phyloP scores from a whole-genome alignment of 768 basidiomycete species.

The Porpolomopsis calyptriformis region DNA sequence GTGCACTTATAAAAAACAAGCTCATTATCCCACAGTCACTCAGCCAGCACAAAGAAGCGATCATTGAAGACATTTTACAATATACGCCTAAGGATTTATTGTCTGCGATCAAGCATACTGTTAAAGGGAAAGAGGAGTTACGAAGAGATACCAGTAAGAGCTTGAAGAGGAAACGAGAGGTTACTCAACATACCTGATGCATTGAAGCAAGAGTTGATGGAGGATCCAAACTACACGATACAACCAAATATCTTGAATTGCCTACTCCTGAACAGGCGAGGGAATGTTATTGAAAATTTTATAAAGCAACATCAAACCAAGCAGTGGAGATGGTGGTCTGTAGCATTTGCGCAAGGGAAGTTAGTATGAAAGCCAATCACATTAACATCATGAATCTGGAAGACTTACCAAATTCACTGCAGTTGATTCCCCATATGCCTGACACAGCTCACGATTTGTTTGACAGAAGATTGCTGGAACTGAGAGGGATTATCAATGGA shows the following conservation, averaged over 20 bases:
- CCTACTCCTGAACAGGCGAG: background rate
- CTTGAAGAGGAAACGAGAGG: too few species aligned
- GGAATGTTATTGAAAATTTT: constrained; percentile 5
- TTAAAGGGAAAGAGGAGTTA: background rate
- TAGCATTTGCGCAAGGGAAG: constrained; percentile 9
- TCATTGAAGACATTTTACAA: too few species aligned
- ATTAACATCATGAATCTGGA: background rate
- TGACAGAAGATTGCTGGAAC: background rate
- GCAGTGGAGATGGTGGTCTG: constrained; percentile 6
- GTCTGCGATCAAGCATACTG: too few species aligned
- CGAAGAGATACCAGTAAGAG: too few species aligned
- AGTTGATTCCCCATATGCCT: background rate
- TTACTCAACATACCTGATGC: background rate
- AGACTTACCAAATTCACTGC: background rate
- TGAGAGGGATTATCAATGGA: background rate
- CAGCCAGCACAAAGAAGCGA: too few species aligned
- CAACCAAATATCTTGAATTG: background rate
- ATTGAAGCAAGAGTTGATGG: background rate
- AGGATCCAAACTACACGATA: background rate
- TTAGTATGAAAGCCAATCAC: background rate
- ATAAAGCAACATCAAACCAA: constrained; percentile 5
- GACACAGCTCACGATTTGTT: background rate
- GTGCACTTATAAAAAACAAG: too few species aligned
- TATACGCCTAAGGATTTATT: too few species aligned
- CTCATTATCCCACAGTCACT: too few species aligned